These are phyloP conservation scores for Carex scoparia DNA, from an alignment of 176 grass and related monocot genomes.

Conservation along the genomic window DNA sequence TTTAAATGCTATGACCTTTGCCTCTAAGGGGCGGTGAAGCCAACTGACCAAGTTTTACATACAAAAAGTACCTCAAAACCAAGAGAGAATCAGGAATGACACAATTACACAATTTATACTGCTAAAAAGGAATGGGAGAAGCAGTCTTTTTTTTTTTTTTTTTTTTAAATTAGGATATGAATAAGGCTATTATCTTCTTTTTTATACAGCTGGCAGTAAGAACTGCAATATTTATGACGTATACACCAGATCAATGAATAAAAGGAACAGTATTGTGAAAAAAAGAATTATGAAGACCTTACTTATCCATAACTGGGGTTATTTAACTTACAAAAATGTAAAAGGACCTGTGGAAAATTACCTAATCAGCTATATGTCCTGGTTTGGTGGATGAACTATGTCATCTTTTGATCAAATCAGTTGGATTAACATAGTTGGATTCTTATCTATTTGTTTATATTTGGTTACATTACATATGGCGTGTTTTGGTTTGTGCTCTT, in stretches of 20 bases:
- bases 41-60: not conserved
- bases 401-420: not conserved
- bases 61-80: not conserved
- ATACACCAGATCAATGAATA: not conserved
- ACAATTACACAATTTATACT: not conserved
- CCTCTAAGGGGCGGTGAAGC: too few species aligned
- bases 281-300: not conserved
- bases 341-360: not conserved
- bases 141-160: not conserved
- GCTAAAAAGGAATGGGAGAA: not conserved
- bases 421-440: not conserved
- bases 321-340: not conserved
- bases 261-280: not conserved
- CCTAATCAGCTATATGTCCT: not conserved
- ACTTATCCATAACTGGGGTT: not conserved
- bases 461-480: not conserved
- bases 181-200: not conserved
- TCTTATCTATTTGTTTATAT: not conserved
- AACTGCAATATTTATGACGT: not conserved
- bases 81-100: not conserved
- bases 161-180: not conserved
- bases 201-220: not conserved
- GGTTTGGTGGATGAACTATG: not conserved
- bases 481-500: not conserved
- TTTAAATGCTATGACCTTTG: not conserved